These are phyloP conservation scores for Paxillus ammoniavirescens DNA, from an alignment of 768 basidiomycete species.

Conservation along the genomic window DNA sequence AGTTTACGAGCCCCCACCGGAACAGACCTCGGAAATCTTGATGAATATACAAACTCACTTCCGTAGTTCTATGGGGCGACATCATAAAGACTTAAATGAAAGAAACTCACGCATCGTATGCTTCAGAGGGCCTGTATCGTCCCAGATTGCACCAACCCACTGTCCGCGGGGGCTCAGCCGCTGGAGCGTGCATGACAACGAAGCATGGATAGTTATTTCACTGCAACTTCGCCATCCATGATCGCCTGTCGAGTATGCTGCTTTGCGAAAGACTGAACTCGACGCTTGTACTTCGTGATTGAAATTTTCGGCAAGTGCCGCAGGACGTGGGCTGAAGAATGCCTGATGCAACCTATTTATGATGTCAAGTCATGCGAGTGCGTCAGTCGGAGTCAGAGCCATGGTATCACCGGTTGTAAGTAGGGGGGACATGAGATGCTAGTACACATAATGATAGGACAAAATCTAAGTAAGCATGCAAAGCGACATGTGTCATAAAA, in stretches of 20 bases:
- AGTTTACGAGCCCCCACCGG: too few species aligned
- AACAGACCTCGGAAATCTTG: background rate
- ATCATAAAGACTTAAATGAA: too few species aligned
- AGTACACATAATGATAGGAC: constrained; percentile 3
- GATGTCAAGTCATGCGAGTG: background rate
- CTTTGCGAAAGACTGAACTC: background rate
- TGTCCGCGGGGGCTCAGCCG: background rate
- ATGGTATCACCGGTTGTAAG: constrained; percentile 1
- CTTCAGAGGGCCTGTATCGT: background rate
- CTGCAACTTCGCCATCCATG: background rate
- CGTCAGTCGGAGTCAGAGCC: background rate
- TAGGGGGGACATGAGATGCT: background rate
- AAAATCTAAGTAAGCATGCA: constrained; percentile 6
- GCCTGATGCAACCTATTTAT: background rate
- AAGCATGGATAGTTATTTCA: background rate
- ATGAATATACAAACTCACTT: constrained; percentile 2
- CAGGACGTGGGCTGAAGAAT: too few species aligned
- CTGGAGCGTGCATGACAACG: background rate
- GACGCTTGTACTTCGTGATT: background rate
- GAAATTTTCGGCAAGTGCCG: background rate
- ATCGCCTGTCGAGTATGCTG: background rate
- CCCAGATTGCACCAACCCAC: constrained; percentile 3
- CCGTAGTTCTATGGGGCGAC: background rate
- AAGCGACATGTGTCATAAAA: constrained; percentile 1
- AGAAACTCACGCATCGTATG: too few species aligned